These are phyloP conservation scores for Colletotrichum phormii DNA, from an alignment of 2,329 filamentous ascomycete species.

Conservation along the genomic window DNA sequence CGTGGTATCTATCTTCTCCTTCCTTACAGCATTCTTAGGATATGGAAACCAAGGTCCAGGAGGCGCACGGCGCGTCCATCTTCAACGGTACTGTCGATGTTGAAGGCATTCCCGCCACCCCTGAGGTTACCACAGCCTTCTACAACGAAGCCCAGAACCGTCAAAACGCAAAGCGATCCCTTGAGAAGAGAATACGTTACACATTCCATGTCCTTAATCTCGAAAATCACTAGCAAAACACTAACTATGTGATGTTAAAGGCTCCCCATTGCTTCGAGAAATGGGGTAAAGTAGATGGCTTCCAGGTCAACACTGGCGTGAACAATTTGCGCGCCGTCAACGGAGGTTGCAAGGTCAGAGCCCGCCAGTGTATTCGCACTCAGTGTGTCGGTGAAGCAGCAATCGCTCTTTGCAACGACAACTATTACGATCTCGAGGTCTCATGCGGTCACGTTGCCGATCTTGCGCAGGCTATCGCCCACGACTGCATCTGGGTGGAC, in stretches of 20 bases:
- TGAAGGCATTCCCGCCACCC: not conserved
- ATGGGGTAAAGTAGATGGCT: constrained; percentile 1
- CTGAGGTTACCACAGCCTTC: no score
- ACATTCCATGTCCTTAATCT: not conserved
- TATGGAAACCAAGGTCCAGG: not conserved
- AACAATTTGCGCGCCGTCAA: not conserved
- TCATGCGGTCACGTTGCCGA: constrained; percentile 2
- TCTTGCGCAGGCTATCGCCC: not conserved
- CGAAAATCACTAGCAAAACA: not conserved
- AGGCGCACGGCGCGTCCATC: not conserved
- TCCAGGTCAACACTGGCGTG: not conserved
- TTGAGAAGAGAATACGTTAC: not conserved
- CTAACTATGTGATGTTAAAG: not conserved
- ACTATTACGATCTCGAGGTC: constrained; percentile 10
- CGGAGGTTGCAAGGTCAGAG: constrained; percentile 7
- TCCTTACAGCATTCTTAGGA: not conserved
- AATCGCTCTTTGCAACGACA: constrained; percentile 13
- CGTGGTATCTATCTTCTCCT: not conserved
- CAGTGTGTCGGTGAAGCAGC: constrained; percentile 1
- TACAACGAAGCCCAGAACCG: not conserved
- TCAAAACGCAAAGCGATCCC: not conserved
- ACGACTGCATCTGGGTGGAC: not conserved
- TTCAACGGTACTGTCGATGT: not conserved
- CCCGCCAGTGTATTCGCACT: constrained; percentile 5
- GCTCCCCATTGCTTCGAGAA: not conserved